Evolutionary conservation across 2,329 filamentous ascomycete genomes (phyloP).

Genomic region (Phaeosphaeria sp.): DNA sequence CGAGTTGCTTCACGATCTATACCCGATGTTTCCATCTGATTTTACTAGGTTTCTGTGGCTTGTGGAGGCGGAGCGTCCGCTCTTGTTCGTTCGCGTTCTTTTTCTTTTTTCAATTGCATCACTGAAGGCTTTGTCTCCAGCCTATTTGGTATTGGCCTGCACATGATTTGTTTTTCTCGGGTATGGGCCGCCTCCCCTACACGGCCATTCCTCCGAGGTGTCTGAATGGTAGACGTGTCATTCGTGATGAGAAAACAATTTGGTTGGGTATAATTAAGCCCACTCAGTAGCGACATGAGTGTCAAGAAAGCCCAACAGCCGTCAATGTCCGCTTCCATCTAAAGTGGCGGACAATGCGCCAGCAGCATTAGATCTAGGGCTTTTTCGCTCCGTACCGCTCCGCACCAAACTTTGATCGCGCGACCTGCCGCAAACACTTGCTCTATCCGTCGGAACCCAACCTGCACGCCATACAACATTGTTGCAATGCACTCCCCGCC

Average conservation of each 20-base stretch:
- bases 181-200: constrained; percentile 1
- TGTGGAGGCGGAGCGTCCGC: neutral
- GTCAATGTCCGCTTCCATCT: neutral
- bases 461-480: neutral
- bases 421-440: constrained; percentile 1
- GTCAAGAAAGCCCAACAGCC: neutral
- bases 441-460: neutral
- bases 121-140: constrained; percentile 1
- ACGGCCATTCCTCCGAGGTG: constrained; percentile 19
- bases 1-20: constrained; percentile 10
- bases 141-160: constrained; percentile 14
- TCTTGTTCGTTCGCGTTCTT: neutral
- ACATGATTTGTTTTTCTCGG: constrained; percentile 6
- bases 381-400: constrained; percentile 3
- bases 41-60: neutral
- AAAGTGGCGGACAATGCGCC: neutral
- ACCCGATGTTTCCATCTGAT: constrained; percentile 7
- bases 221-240: constrained; percentile 4
- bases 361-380: neutral
- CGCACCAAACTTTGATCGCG: constrained; percentile 1
- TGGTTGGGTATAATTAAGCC: constrained; percentile 19
- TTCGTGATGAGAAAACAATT: constrained; percentile 13
- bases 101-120: neutral
- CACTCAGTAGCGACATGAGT: constrained; percentile 12
- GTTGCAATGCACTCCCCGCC: neutral